These are phyloP conservation scores for Clitocybe nebularis DNA, from an alignment of 1,284 basidiomycete species.

Conservation along the genomic window DNA sequence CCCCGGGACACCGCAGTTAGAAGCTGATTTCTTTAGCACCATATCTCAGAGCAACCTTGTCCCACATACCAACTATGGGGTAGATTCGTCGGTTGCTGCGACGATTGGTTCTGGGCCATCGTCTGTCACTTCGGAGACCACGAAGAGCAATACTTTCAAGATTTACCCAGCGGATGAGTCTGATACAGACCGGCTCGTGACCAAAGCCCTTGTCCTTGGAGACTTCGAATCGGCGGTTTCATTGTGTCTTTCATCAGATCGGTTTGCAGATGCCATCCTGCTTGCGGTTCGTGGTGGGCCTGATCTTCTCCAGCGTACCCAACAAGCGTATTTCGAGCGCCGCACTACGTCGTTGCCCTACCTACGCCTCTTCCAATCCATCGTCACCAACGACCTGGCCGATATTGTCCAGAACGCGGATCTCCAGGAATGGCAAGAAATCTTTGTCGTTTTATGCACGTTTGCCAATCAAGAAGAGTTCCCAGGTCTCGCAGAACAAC, in stretches of 20 bases:
- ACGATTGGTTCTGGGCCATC: conserved; percentile 86
- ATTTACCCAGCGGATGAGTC: conserved; percentile 91
- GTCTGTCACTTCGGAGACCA: conserved; percentile 72
- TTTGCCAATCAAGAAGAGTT: conserved; percentile 90
- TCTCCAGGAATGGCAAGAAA: conserved; percentile 92
- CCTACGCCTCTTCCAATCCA: conserved; percentile 92
- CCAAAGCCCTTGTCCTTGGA: conserved; percentile 90
- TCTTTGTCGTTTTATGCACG: conserved; percentile 96
- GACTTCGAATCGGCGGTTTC: conserved; percentile 94
- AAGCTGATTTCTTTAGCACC: conserved; percentile 86
- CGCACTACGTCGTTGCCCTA: conserved; percentile 79
- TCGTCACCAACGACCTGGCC: conserved; percentile 88
- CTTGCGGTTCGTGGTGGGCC: conserved; percentile 90
- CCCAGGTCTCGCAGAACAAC: conserved; percentile 81
- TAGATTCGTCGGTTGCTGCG: conserved; percentile 87
- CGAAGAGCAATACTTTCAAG: conserved; percentile 80
- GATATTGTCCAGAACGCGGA: conserved; percentile 97
- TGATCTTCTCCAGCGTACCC: conserved; percentile 86
- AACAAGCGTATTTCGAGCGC: conserved; percentile 91
- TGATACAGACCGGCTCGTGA: conserved; percentile 86
- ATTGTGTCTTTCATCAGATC: conserved; percentile 84
- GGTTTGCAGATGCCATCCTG: conserved; percentile 93
- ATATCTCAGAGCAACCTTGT: conserved; percentile 64
- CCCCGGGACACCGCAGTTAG: conserved; percentile 56
- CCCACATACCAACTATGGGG: conserved; percentile 74